Evolutionary conservation across 768 basidiomycete species (phyloP), one percentile per base, ranked within the genome.

Genomic region (Tricholoma sp.): DNA sequence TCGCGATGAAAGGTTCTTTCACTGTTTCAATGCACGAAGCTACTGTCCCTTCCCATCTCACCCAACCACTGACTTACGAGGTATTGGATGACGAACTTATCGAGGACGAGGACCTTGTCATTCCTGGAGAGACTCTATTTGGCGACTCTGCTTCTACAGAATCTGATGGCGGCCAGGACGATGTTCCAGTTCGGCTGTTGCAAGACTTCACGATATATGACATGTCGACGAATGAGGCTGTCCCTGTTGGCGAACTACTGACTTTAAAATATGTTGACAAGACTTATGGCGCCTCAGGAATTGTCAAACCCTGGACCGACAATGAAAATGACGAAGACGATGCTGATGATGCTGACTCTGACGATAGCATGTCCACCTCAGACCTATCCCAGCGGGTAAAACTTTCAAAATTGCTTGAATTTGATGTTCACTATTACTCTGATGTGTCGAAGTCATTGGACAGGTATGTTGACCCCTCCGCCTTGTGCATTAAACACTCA

Each of bases 181-280:
- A 74, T 7, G 59, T 86, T 32, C 88, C 88, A 12, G 72, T 89
- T 44, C 80, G 88, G 6, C 59, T 76, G 0, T 71, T 89, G 8
- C 68, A 72, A 0, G 70, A 83, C 56, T 89, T 87, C 61, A 64
- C 71, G 0, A 69, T 88, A 32, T 87, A 84, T 53, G 68, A 82
- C 12, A 31, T 59, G 11, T 56, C 63, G 1, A 74, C 75, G 1
- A 55, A 63, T 6, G 65, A 73, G 13, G 62, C 82, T 3, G 64
- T 86, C 8, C 70, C 74, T 1, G 63, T 82, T 13, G 72, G 65
- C 0, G 59, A 71, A 37, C 67, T 86, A 6, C 61, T 76, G 8
- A 62, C 68, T n/a, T 59, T 74, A 12, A 63, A 67, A n/a, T 63
- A 60, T 37, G 59, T 65, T 15, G 6, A 51, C 24, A 50, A 59